Conservation (phyloP, 164 flowering plant species). For the Amborella trichopoda region DNA sequence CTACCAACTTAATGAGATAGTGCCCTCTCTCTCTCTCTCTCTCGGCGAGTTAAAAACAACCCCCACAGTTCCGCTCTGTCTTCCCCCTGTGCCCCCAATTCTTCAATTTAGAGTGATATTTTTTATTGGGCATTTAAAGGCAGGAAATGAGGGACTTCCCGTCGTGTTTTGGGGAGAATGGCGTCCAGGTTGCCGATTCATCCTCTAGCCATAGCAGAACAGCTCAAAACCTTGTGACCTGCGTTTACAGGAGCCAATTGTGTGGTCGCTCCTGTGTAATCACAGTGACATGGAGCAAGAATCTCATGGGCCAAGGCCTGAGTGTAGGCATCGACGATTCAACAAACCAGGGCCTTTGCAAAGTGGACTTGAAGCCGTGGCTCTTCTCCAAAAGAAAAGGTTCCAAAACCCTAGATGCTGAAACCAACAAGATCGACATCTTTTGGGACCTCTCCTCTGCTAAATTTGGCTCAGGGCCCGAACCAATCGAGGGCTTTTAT, state of each 20-base stretch:
- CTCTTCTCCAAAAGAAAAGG: slow-evolving; percentile 35
- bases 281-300: slow-evolving; percentile 31
- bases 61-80: no score
- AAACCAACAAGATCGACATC: slow-evolving; percentile 17
- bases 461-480: slow-evolving; percentile 28
- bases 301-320: slow-evolving; percentile 30
- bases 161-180: slow-evolving; percentile 40
- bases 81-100: no score
- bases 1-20: no score
- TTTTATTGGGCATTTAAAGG: no score
- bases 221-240: slow-evolving; percentile 32
- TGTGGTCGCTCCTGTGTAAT: slow-evolving; percentile 20
- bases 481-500: slow-evolving; percentile 29
- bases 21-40: no score
- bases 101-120: no score
- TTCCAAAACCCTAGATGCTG: slow-evolving; percentile 14
- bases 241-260: slow-evolving; percentile 20
- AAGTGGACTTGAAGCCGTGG: slow-evolving; percentile 32
- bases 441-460: slow-evolving; percentile 35
- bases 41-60: no score
- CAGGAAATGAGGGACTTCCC: slow-evolving; percentile 33
- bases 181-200: slow-evolving; percentile 35
- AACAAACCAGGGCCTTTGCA: slow-evolving; percentile 21
- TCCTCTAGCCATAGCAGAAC: slow-evolving; percentile 16
- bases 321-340: slow-evolving; percentile 23